phyloP scores from a whole-genome alignment of 2,329 filamentous ascomycete genomes.

The Tolypocladium inflatum region DNA sequence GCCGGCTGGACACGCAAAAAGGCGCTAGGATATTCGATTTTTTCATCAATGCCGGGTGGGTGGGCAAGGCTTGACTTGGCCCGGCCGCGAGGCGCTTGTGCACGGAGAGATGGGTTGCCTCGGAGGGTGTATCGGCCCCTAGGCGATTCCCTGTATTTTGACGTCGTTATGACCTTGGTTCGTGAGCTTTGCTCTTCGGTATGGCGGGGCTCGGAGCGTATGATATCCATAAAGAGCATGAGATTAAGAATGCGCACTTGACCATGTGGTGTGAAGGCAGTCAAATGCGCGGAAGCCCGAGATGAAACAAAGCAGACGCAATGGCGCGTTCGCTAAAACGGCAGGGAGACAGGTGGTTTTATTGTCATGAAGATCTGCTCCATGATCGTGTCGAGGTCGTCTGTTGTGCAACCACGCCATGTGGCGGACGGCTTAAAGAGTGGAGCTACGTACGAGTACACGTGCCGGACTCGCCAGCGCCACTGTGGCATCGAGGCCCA shows the following conservation, averaged over 20 bases:
- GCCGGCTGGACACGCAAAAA: conserved; percentile 74
- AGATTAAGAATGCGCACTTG: neutral
- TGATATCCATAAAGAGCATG: neutral
- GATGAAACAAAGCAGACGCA: neutral
- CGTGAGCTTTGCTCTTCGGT: neutral
- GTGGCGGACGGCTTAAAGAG: neutral
- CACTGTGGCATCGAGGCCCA: neutral
- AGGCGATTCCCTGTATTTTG: neutral
- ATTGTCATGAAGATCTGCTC: no score
- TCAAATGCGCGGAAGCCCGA: neutral
- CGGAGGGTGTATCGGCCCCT: neutral
- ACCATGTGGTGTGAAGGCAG: neutral
- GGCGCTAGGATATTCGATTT: conserved; percentile 86
- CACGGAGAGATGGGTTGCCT: neutral
- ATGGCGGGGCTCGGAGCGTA: neutral
- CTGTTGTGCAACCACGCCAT: no score
- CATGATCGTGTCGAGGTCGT: no score
- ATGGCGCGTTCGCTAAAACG: neutral
- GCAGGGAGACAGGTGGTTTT: no score
- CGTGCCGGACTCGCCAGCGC: neutral
- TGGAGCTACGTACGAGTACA: neutral
- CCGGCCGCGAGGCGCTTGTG: neutral
- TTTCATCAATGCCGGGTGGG: conserved; percentile 86
- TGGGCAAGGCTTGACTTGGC: conserved; percentile 61
- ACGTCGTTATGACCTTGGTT: neutral